Conservation (phyloP, 177 flowering plant species). For the Tripterygium wilfordii region DNA sequence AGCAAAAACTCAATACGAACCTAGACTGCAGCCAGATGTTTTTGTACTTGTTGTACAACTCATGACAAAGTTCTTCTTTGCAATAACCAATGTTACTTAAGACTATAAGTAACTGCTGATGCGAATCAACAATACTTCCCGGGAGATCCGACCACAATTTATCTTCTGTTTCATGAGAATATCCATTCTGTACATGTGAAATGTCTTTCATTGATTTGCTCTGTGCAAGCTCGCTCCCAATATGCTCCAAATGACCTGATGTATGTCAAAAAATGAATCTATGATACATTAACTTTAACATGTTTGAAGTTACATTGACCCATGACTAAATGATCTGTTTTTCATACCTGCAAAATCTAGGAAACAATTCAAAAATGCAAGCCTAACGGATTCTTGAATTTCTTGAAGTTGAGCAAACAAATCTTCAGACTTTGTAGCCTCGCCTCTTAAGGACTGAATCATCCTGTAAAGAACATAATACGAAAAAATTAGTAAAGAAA, state of each 20-base stretch:
- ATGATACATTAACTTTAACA: not conserved
- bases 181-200: constrained; percentile 53
- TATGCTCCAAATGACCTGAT: constrained; percentile 78
- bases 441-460: constrained; percentile 61
- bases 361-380: constrained; percentile 86
- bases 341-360: constrained; percentile 89
- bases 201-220: constrained; percentile 46
- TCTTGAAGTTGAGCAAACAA: constrained; percentile 71
- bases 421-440: constrained; percentile 69
- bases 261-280: constrained; percentile 9
- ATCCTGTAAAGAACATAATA: constrained; percentile 40
- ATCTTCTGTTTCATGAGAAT: constrained; percentile 36
- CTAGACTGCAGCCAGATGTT: constrained; percentile 73
- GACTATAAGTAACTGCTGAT: constrained; percentile 69
- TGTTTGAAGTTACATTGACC: not conserved
- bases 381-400: constrained; percentile 81
- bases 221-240: constrained; percentile 59
- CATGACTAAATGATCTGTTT: not conserved
- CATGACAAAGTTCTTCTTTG: constrained; percentile 85
- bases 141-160: constrained; percentile 42
- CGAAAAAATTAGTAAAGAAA: constrained; percentile 1
- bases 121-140: constrained; percentile 65
- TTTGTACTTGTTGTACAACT: constrained; percentile 78
- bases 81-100: constrained; percentile 96
- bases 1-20: constrained; percentile 24